Conservation (phyloP, 1,139 yeast species). For the Eremothecium coryli region DNA sequence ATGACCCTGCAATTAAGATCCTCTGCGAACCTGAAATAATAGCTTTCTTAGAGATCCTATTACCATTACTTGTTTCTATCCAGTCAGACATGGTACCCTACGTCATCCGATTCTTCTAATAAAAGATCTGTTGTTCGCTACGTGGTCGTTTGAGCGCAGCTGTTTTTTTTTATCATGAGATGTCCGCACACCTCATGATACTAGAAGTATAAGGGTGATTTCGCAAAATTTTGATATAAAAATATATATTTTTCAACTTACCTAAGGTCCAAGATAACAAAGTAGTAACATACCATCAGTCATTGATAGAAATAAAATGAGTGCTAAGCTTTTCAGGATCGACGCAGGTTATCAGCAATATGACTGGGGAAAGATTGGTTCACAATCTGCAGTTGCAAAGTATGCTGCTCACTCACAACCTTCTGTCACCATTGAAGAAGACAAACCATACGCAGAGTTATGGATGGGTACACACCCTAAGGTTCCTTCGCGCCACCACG, state of each 20-base stretch:
- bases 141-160: too few species aligned
- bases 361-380: conserved; percentile 85
- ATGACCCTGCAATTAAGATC: conserved; percentile 40
- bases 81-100: conserved; percentile 20
- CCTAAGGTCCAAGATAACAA: background rate
- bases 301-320: background rate
- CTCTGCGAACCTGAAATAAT: conserved; percentile 36
- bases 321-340: conserved; percentile 31
- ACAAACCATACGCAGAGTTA: conserved; percentile 78
- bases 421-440: conserved; percentile 49
- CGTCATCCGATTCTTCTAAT: too few species aligned
- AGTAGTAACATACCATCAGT: background rate
- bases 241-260: background rate
- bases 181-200: too few species aligned
- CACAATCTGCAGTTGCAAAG: conserved; percentile 77
- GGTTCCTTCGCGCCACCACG: conserved; percentile 66
- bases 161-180: too few species aligned
- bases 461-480: conserved; percentile 99
- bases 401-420: conserved; percentile 69
- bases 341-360: conserved; percentile 51
- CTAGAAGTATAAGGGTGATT: background rate
- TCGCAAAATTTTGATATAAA: background rate
- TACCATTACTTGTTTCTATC: conserved; percentile 46
- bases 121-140: too few species aligned
- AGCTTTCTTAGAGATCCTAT: conserved; percentile 46